Conservation (phyloP, 2,329 filamentous ascomycete genomes). For the Domatiomyces globalis region DNA sequence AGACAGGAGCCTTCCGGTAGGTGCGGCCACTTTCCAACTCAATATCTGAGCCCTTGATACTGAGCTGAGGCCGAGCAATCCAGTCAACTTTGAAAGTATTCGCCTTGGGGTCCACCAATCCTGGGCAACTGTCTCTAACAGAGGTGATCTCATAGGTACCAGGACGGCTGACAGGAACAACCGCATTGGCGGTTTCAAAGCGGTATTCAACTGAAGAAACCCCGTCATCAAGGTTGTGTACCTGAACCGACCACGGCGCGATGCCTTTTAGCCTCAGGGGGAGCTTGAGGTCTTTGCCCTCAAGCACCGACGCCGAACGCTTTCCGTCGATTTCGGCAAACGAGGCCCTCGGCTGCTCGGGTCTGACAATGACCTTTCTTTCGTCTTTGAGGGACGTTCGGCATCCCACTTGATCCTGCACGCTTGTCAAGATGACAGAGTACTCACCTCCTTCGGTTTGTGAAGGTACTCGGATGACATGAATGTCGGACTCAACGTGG, state of each 20-base stretch:
- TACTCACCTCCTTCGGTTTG: conserved; percentile 79
- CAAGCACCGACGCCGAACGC: conserved; percentile 58
- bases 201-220: conserved; percentile 32
- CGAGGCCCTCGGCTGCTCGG: conserved; percentile 71
- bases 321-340: conserved; percentile 80
- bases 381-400: conserved; percentile 76
- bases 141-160: conserved; percentile 70
- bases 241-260: conserved; percentile 63
- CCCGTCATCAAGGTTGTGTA: conserved; percentile 45
- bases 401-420: conserved; percentile 76
- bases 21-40: conserved; percentile 41
- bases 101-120: conserved; percentile 59
- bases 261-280: conserved; percentile 78
- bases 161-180: conserved; percentile 48
- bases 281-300: conserved; percentile 57
- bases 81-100: conserved; percentile 68
- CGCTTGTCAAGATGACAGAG: conserved; percentile 66
- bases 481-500: conserved; percentile 47
- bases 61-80: conserved; percentile 66
- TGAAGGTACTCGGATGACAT: conserved; percentile 60
- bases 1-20: conserved; percentile 67
- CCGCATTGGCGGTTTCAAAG: conserved; percentile 51
- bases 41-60: conserved; percentile 50
- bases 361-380: conserved; percentile 69
- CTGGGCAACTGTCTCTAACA: conserved; percentile 71